phyloP scores from a whole-genome alignment of 176 grass and related monocot species.

The Aegilops speltoides region DNA sequence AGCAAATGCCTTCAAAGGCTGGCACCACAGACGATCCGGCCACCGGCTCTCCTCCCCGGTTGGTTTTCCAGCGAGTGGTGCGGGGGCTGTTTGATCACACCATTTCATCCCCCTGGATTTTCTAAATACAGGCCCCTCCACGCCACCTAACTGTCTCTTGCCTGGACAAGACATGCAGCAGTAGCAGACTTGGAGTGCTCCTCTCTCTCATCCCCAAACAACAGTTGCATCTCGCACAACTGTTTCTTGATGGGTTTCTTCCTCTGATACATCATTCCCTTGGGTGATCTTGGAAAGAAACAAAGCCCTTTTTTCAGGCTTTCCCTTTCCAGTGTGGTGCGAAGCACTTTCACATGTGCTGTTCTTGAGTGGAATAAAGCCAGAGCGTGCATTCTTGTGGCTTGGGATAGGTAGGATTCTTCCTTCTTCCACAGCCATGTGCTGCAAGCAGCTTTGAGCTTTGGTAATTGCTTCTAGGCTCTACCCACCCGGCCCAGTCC shows the following conservation, averaged over 20 bases:
- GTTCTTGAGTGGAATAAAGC: slow-evolving; percentile 25
- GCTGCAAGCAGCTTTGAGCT: slow-evolving; percentile 30
- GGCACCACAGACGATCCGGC: slow-evolving; percentile 34
- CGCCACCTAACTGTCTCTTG: slow-evolving; percentile 24
- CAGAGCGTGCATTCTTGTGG: slow-evolving; percentile 1
- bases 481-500: neutral
- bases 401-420: slow-evolving; percentile 24
- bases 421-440: slow-evolving; percentile 30
- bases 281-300: slow-evolving; percentile 21
- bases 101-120: slow-evolving; percentile 19
- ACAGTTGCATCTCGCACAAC: neutral
- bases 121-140: slow-evolving; percentile 39
- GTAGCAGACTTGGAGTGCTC: too few relatives aligned
- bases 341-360: slow-evolving; percentile 18
- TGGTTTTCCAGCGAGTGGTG: slow-evolving; percentile 33
- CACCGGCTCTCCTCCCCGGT: neutral
- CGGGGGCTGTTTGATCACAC: slow-evolving; percentile 17
- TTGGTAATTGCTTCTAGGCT: slow-evolving; percentile 10
- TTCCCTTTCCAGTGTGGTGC: slow-evolving; percentile 40
- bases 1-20: slow-evolving; percentile 29
- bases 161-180: neutral
- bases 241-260: neutral
- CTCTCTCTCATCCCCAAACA: neutral
- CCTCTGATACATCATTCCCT: slow-evolving; percentile 14
- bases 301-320: slow-evolving; percentile 22